phyloP scores from a whole-genome alignment of 345 rosid species.

The Bretschneidera sinensis region DNA sequence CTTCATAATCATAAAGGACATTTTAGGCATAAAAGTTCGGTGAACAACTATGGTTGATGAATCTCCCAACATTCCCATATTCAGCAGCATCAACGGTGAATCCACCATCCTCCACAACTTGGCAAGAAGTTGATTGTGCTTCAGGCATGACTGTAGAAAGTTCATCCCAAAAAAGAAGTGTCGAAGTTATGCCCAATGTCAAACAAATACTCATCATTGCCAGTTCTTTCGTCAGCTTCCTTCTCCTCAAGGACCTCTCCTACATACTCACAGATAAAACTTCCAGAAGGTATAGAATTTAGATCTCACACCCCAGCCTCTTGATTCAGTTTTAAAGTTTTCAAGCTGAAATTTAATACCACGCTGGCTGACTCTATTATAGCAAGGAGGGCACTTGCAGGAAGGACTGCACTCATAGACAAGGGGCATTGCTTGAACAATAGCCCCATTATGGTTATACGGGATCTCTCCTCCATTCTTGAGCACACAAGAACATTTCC shows the following conservation, averaged over 20 bases:
- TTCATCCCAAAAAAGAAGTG: conserved; percentile 35
- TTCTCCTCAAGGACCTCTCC: conserved; percentile 79
- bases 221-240: conserved; percentile 62
- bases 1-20: conserved; percentile 73
- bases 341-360: conserved; percentile 77
- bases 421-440: conserved; percentile 53
- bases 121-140: conserved; percentile 22
- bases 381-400: conserved; percentile 77
- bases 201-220: conserved; percentile 77
- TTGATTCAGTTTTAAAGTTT: conserved; percentile 67
- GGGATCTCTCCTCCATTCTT: conserved; percentile 80
- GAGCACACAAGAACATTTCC: conserved; percentile 47
- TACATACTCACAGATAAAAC: conserved; percentile 82
- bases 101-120: conserved; percentile 34
- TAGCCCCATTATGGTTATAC: conserved; percentile 67
- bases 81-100: conserved; percentile 84
- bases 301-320: conserved; percentile 96
- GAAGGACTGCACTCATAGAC: conserved; percentile 83
- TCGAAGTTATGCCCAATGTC: conserved; percentile 63
- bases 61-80: conserved; percentile 72
- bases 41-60: conserved; percentile 88
- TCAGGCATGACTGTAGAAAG: conserved; percentile 47
- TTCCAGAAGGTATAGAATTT: conserved; percentile 67
- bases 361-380: conserved; percentile 67
- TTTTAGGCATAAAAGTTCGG: conserved; percentile 90